Evolutionary conservation across 2,329 filamentous ascomycete genomes (phyloP).

Genomic region (Colletotrichum sublineola): DNA sequence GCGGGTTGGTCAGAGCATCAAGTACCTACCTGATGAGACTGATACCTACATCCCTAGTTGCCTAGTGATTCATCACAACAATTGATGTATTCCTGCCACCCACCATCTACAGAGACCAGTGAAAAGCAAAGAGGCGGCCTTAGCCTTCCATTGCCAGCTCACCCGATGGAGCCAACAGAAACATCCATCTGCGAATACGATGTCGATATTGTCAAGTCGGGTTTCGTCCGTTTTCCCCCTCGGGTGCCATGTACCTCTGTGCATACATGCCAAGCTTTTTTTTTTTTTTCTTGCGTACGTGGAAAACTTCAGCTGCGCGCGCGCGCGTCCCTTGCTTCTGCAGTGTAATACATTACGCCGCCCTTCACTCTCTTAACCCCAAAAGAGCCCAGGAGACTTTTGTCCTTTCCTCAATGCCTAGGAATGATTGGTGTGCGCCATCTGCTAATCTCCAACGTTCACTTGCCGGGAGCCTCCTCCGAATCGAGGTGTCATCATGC

Average conservation of each 20-base stretch:
- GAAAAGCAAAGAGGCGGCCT: background rate
- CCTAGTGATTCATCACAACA: constrained; percentile 9
- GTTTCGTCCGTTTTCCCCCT: background rate
- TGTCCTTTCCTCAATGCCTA: background rate
- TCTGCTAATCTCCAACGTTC: constrained; percentile 6
- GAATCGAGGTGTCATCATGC: constrained; percentile 43
- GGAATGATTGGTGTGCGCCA: constrained; percentile 1
- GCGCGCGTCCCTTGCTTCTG: constrained; percentile 21
- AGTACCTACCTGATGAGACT: background rate
- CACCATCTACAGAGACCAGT: background rate
- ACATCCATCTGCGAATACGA: constrained; percentile 22
- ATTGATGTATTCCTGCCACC: background rate
- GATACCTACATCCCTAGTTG: background rate
- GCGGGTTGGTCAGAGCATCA: background rate
- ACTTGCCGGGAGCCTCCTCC: constrained; percentile 22
- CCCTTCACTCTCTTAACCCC: background rate
- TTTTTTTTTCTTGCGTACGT: too few species aligned
- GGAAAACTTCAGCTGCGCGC: constrained; percentile 2
- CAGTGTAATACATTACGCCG: constrained; percentile 1
- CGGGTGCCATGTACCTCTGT: background rate
- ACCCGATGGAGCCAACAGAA: background rate
- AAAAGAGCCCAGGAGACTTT: background rate
- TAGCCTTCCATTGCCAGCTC: background rate
- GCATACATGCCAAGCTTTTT: constrained; percentile 17
- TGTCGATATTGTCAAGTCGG: constrained; percentile 9